phyloP scores from a whole-genome alignment of 257 asterid genomes.

The Salvia splendens region DNA sequence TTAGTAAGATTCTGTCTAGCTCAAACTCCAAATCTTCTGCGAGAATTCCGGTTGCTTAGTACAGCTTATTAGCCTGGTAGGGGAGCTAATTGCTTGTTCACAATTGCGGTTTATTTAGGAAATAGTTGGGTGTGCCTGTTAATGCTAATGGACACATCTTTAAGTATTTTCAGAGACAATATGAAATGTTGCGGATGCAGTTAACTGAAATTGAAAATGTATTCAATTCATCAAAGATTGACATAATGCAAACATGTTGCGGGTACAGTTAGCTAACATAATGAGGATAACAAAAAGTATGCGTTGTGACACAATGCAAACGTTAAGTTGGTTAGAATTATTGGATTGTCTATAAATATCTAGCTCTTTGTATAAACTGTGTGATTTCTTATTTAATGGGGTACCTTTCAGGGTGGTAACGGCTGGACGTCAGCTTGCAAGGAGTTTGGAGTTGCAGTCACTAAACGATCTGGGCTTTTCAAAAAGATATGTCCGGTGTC shows the following conservation, averaged over 20 bases:
- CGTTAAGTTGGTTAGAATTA: slow-evolving; percentile 2
- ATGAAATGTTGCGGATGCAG: not conserved
- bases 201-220: not conserved
- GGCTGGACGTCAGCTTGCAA: slow-evolving; percentile 98
- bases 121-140: slow-evolving; percentile 1
- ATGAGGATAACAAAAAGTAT: not conserved
- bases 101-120: not conserved
- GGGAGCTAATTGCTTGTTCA: slow-evolving; percentile 9
- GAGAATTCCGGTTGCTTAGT: slow-evolving; percentile 1
- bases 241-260: rapidly evolving
- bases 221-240: not conserved
- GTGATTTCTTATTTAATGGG: slow-evolving; percentile 5
- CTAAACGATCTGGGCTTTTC: slow-evolving; percentile 93
- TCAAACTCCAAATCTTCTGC: slow-evolving; percentile 10
- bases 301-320: not conserved
- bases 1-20: not conserved
- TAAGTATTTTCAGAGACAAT: not conserved
- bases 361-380: not conserved
- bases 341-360: slow-evolving; percentile 11
- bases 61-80: too few relatives aligned
- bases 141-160: not conserved
- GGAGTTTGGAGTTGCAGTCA: slow-evolving; percentile 90
- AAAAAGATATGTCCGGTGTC: slow-evolving; percentile 91
- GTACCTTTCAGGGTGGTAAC: slow-evolving; percentile 69
- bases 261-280: not conserved